Conservation (phyloP, 2,329 filamentous ascomycete genomes). For the Gnomoniopsis sp. region DNA sequence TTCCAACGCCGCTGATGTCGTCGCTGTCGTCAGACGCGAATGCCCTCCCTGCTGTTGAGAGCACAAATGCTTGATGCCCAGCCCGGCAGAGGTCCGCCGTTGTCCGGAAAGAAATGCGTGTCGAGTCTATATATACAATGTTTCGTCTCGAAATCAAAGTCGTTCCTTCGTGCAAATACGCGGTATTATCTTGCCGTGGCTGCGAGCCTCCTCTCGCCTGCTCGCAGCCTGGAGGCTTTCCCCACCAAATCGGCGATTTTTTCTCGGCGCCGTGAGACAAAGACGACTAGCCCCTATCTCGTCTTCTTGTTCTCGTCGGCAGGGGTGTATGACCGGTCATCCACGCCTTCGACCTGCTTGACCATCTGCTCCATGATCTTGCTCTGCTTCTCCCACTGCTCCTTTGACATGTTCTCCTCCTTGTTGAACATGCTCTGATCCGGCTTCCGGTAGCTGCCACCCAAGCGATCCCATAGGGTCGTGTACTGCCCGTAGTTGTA, state of each 20-base stretch:
- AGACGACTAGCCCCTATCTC: conserved; percentile 24
- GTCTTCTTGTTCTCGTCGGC: conserved; percentile 46
- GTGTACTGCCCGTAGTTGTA: conserved; percentile 96
- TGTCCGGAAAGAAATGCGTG: background rate
- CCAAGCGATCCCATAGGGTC: conserved; percentile 84
- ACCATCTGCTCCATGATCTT: conserved; percentile 74
- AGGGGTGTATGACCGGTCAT: conserved; percentile 46
- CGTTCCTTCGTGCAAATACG: background rate
- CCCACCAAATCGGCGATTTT: background rate
- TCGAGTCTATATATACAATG: background rate
- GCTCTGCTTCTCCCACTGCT: conserved; percentile 75
- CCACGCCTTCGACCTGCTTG: conserved; percentile 63
- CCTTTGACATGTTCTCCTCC: conserved; percentile 79
- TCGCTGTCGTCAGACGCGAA: background rate
- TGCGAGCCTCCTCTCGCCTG: background rate
- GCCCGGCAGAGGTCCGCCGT: no score
- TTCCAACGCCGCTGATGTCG: background rate
- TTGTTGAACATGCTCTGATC: conserved; percentile 81
- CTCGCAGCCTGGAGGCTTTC: background rate
- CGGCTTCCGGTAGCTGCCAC: conserved; percentile 81
- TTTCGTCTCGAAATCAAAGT: background rate
- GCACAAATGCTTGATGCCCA: no score
- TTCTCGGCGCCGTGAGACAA: background rate
- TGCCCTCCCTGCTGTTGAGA: no score
- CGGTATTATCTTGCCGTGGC: background rate